These are phyloP conservation scores for Sordaria brevicollis DNA, from an alignment of 495 filamentous ascomycete species.

Conservation along the genomic window DNA sequence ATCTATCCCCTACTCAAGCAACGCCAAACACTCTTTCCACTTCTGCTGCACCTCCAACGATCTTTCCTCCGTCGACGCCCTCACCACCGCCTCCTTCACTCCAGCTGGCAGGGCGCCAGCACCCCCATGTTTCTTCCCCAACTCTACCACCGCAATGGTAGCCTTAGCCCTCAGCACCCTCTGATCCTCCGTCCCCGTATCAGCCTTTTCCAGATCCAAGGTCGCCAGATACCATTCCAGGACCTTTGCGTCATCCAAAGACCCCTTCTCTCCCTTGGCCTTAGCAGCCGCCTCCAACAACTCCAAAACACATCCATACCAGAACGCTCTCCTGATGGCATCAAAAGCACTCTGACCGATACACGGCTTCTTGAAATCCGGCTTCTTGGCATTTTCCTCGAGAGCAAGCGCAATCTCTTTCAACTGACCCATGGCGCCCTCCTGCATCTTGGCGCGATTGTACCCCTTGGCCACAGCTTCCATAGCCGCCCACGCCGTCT, in stretches of 20 bases:
- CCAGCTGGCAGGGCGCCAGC: background rate
- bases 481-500: conserved; percentile 28
- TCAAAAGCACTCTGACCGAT: conserved; percentile 15
- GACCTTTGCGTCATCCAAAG: conserved; percentile 1
- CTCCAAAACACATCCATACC: conserved; percentile 24
- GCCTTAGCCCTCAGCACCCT: conserved; percentile 29
- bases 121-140: conserved; percentile 7
- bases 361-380: conserved; percentile 11
- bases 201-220: conserved; percentile 26
- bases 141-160: conserved; percentile 17
- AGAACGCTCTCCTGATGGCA: conserved; percentile 19
- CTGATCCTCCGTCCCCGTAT: conserved; percentile 28
- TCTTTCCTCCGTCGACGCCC: conserved; percentile 26
- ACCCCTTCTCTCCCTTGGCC: conserved; percentile 7
- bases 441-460: conserved; percentile 26
- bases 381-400: conserved; percentile 3
- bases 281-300: conserved; percentile 17
- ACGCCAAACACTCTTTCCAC: conserved; percentile 14
- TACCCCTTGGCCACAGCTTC: conserved; percentile 32
- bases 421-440: conserved; percentile 21
- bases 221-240: conserved; percentile 26
- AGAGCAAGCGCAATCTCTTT: conserved; percentile 18
- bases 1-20: conserved; percentile 7
- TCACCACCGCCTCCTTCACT: conserved; percentile 13
- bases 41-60: conserved; percentile 33